Percentiles rank a stretch among this genome's conserved stretches.
Conservation (phyloP, 306 rosid species). For the Vigna unguiculata region DNA sequence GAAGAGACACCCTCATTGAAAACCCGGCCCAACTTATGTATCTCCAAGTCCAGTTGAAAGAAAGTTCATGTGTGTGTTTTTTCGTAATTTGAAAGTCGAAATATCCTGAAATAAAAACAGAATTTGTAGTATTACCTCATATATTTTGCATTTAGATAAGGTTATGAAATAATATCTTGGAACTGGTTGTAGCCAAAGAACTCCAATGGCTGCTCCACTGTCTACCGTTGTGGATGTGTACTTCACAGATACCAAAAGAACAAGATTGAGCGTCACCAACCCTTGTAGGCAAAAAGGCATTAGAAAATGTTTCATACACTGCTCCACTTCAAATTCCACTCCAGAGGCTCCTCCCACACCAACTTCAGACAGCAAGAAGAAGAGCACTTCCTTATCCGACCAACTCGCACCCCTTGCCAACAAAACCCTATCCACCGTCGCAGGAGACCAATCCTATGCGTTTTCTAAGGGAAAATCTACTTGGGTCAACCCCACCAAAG, state of each 20-base stretch:
- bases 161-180: constrained; percentile 31
- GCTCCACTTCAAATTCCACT: constrained; percentile 55
- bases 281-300: constrained; percentile 33
- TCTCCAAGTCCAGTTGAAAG: neutral
- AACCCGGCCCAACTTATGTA: neutral
- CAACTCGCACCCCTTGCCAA: constrained; percentile 74
- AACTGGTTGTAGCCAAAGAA: neutral
- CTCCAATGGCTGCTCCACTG: constrained; percentile 72
- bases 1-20: too few species aligned
- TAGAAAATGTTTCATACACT: constrained; percentile 49
- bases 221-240: constrained; percentile 61
- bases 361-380: constrained; percentile 47
- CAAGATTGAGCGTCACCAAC: constrained; percentile 58
- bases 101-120: neutral
- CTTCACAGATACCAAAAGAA: constrained; percentile 56
- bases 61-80: neutral
- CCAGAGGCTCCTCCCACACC: constrained; percentile 48
- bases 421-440: constrained; percentile 58
- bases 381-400: constrained; percentile 73
- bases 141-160: constrained; percentile 46
- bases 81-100: neutral
- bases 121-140: neutral
- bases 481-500: constrained; percentile 90
- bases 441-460: constrained; percentile 51
- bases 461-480: constrained; percentile 78